Evolutionary conservation across 306 rosid genomes (phyloP).

Genomic region (Dalbergia cultrata): DNA sequence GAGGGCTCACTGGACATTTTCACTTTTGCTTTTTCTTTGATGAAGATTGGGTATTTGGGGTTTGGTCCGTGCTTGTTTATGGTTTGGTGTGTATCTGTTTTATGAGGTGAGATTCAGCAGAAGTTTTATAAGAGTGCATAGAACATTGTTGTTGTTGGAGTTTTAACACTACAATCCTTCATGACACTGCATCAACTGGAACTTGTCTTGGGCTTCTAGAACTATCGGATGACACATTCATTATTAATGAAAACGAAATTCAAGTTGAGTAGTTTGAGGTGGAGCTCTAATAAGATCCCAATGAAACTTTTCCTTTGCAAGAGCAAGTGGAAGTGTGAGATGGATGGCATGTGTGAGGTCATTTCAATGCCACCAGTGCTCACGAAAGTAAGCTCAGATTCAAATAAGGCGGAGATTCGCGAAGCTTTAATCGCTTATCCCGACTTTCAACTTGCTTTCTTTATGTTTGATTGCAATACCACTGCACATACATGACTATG

Average conservation of each 20-base stretch:
- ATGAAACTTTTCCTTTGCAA: conserved; percentile 18
- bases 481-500: conserved; percentile 19
- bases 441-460: conserved; percentile 8
- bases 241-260: not conserved
- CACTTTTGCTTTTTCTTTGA: no score
- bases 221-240: no score
- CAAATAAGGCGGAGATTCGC: conserved; percentile 23
- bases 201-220: no score
- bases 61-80: no score
- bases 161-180: no score
- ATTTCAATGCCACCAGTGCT: conserved; percentile 13
- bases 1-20: no score
- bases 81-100: no score
- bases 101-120: no score
- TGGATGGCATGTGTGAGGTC: conserved; percentile 47
- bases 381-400: conserved; percentile 48
- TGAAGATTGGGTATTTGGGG: no score
- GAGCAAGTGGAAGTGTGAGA: conserved; percentile 51
- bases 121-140: no score
- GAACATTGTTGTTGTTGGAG: no score
- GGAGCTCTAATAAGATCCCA: conserved; percentile 12
- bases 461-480: conserved; percentile 15
- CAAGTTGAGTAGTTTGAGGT: conserved; percentile 3
- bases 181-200: no score
- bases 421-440: conserved; percentile 46